phyloP scores from a whole-genome alignment of 441 rosid genomes.

The Raphanus hybrid region DNA sequence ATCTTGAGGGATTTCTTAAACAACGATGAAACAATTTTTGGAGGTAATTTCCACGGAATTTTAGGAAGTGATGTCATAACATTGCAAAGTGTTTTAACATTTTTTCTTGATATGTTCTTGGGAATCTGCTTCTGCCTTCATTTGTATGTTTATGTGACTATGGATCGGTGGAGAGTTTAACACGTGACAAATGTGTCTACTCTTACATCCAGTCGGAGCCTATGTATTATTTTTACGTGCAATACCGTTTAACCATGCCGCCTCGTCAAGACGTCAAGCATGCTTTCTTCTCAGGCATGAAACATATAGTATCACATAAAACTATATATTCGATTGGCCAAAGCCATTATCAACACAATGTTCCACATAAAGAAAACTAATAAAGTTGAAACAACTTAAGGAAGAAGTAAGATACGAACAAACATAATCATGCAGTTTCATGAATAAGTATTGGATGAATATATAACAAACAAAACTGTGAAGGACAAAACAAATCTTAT shows the following conservation, averaged over 20 bases:
- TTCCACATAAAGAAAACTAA: background rate
- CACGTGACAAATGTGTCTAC: constrained; percentile 24
- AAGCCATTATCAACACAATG: background rate
- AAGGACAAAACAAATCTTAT: background rate
- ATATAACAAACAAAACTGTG: constrained; percentile 2
- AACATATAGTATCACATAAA: background rate
- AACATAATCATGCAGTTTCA: constrained; percentile 20
- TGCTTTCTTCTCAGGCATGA: background rate
- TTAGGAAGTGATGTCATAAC: constrained; percentile 28
- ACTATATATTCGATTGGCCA: background rate
- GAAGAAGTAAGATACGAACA: constrained; percentile 3
- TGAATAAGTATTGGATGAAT: constrained; percentile 5
- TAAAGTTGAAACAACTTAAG: constrained; percentile 1
- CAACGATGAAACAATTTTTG: constrained; percentile 20
- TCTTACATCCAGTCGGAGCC: background rate
- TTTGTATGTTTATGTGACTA: background rate
- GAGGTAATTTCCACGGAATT: constrained; percentile 20
- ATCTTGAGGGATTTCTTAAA: too few species aligned
- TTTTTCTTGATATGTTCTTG: constrained; percentile 16
- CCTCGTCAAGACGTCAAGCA: background rate
- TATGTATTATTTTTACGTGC: background rate
- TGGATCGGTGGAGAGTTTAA: constrained; percentile 22
- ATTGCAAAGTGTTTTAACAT: constrained; percentile 18
- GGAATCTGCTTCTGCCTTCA: constrained; percentile 35
- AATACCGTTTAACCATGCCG: background rate